phyloP scores from a whole-genome alignment of 2,329 filamentous ascomycete species.

The Pseudocercospora fijiensis region DNA sequence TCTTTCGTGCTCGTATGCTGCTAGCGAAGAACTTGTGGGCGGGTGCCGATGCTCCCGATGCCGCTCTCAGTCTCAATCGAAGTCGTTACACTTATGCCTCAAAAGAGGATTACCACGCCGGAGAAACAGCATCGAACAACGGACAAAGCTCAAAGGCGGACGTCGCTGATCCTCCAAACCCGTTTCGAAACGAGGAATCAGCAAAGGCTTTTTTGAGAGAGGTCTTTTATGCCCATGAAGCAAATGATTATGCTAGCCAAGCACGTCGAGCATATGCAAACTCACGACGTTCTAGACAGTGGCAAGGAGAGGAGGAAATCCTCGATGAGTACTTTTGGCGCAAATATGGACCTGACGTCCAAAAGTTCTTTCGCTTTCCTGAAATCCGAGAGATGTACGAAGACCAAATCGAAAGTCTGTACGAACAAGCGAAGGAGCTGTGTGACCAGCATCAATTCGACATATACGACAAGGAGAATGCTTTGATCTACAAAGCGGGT shows the following conservation, averaged over 20 bases:
- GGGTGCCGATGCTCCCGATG: conserved; percentile 25
- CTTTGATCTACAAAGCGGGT: conserved; percentile 30
- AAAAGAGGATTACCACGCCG: conserved; percentile 24
- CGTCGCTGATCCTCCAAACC: conserved; percentile 26
- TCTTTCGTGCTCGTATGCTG: conserved; percentile 29
- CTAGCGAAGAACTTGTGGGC: conserved; percentile 30
- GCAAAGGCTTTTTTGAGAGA: conserved; percentile 29
- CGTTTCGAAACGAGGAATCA: conserved; percentile 21
- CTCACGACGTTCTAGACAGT: conserved; percentile 5
- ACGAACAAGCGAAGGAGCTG: conserved; percentile 30
- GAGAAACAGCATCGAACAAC: neutral
- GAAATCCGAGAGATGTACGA: conserved; percentile 34
- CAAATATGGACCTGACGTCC: conserved; percentile 10
- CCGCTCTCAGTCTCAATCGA: conserved; percentile 27
- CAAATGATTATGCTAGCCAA: conserved; percentile 9
- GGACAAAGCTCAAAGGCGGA: conserved; percentile 7
- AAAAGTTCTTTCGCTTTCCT: conserved; percentile 27
- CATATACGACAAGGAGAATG: conserved; percentile 28
- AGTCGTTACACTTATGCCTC: conserved; percentile 32
- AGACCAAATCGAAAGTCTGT: conserved; percentile 26
- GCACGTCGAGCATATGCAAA: neutral
- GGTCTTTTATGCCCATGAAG: conserved; percentile 30
- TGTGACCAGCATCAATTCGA: conserved; percentile 34
- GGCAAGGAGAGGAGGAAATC: conserved; percentile 16
- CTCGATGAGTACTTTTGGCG: conserved; percentile 3